A percentile compares a stretch with the other conserved stretches of the same genome.
These are phyloP conservation scores for Coemansia reversa DNA, from an alignment of 192 early-diverging fungal species.

Conservation along the genomic window DNA sequence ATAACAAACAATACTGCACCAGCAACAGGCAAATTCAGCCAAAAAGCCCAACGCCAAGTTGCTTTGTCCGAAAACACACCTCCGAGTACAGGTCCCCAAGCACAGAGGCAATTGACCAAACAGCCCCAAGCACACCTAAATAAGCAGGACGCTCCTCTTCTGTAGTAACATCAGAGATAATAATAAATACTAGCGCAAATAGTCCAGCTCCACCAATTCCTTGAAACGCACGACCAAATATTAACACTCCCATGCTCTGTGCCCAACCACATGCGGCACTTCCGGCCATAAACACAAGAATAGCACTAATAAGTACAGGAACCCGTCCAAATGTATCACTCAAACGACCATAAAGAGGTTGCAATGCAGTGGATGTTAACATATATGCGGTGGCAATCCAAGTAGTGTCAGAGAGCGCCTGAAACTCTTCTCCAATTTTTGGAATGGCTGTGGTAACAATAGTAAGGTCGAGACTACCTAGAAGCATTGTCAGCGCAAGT, in stretches of 20 bases:
- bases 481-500: neutral
- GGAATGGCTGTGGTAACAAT: too few relatives aligned
- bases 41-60: slow-evolving; percentile 69
- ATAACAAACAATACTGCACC: slow-evolving; percentile 34
- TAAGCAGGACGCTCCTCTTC: slow-evolving; percentile 34
- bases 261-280: slow-evolving; percentile 58
- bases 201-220: slow-evolving; percentile 70
- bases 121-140: slow-evolving; percentile 53
- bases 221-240: slow-evolving; percentile 63
- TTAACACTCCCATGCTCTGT: slow-evolving; percentile 62
- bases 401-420: slow-evolving; percentile 13
- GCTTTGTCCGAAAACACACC: slow-evolving; percentile 66
- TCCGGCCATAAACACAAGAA: slow-evolving; percentile 55
- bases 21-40: slow-evolving; percentile 55
- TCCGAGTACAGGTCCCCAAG: slow-evolving; percentile 67
- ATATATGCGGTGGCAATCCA: slow-evolving; percentile 80
- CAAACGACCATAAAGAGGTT: slow-evolving; percentile 73
- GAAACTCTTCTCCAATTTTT: neutral
- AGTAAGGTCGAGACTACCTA: too few relatives aligned
- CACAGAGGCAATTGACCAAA: slow-evolving; percentile 63
- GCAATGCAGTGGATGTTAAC: slow-evolving; percentile 69
- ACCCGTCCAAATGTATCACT: slow-evolving; percentile 83
- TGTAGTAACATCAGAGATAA: slow-evolving; percentile 63
- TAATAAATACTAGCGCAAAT: slow-evolving; percentile 60
- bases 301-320: slow-evolving; percentile 54